Evolutionary conservation across 2,329 filamentous ascomycete species (phyloP).

Genomic region (Beauveria bassiana): DNA sequence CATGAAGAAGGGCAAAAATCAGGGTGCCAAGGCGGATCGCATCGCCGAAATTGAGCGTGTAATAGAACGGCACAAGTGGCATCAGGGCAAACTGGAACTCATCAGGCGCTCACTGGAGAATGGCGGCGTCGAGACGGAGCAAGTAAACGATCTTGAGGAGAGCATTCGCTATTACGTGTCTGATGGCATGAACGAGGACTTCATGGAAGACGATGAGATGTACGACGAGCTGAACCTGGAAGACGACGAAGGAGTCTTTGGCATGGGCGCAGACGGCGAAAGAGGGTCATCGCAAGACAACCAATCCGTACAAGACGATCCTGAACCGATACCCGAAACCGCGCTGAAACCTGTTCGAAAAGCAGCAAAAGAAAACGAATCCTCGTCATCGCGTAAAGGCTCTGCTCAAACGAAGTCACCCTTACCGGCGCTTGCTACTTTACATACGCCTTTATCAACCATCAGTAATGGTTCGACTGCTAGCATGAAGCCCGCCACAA

Average conservation of each 20-base stretch:
- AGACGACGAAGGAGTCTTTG: slow-evolving; percentile 84
- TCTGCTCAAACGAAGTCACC: slow-evolving; percentile 91
- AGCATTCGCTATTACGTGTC: slow-evolving; percentile 93
- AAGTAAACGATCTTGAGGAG: slow-evolving; percentile 84
- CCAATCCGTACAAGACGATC: slow-evolving; percentile 84
- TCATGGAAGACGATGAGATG: slow-evolving; percentile 86
- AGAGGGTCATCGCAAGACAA: slow-evolving; percentile 90
- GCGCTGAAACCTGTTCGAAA: slow-evolving; percentile 43
- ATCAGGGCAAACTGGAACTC: slow-evolving; percentile 85
- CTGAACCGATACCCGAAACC: slow-evolving; percentile 42
- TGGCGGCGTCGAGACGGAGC: slow-evolving; percentile 76
- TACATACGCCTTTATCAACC: slow-evolving; percentile 65
- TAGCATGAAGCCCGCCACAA: slow-evolving; percentile 85
- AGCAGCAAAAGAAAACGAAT: slow-evolving; percentile 50
- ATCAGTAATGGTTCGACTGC: slow-evolving; percentile 52
- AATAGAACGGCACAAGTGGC: slow-evolving; percentile 94
- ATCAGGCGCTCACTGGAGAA: slow-evolving; percentile 88
- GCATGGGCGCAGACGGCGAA: slow-evolving; percentile 73
- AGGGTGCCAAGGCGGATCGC: slow-evolving; percentile 73
- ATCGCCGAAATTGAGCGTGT: slow-evolving; percentile 77
- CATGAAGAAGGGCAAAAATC: slow-evolving; percentile 92
- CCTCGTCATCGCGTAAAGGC: slow-evolving; percentile 50
- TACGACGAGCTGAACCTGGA: slow-evolving; percentile 92
- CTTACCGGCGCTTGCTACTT: slow-evolving; percentile 80
- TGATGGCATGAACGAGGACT: slow-evolving; percentile 81